A percentile compares a stretch with the other conserved stretches of the same genome.
Conservation (phyloP, 106 monocot species). For the Apostasia ramifera region DNA sequence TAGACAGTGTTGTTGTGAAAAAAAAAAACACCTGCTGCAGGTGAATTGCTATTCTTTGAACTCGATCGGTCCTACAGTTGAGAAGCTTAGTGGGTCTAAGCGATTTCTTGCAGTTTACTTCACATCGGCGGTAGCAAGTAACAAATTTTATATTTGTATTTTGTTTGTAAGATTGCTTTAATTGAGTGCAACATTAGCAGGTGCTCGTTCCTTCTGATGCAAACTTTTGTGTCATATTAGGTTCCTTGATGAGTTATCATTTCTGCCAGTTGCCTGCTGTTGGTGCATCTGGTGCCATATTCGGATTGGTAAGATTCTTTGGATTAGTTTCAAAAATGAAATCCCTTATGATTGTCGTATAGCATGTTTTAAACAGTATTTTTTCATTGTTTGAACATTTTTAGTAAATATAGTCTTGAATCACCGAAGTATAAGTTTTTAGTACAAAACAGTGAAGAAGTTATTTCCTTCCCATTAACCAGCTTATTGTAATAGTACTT, state of each 20-base stretch:
- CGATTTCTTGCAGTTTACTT: conserved; percentile 79
- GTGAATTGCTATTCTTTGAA: conserved; percentile 86
- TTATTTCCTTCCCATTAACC: too few relatives aligned
- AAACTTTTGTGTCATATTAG: conserved; percentile 34
- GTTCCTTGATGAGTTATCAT: conserved; percentile 75
- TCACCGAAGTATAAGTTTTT: too few relatives aligned
- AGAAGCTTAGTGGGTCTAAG: conserved; percentile 62
- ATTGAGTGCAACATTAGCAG: background rate
- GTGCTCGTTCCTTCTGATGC: conserved; percentile 10
- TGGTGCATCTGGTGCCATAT: conserved; percentile 93
- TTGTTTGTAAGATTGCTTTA: conserved; percentile 4
- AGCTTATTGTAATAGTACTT: too few relatives aligned
- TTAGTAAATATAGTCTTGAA: too few relatives aligned
- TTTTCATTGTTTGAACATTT: too few relatives aligned
- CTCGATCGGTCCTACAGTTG: conserved; percentile 76
- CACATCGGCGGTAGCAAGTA: conserved; percentile 81
- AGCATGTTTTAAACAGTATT: too few relatives aligned
- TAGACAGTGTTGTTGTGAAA: background rate
- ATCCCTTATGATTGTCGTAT: background rate
- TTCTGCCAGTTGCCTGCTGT: conserved; percentile 68
- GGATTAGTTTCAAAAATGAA: background rate
- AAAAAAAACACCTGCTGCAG: conserved; percentile 22
- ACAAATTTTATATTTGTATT: conserved; percentile 13
- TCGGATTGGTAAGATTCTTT: conserved; percentile 69
- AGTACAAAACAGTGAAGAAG: too few relatives aligned